Base-by-base conservation (phyloP, 2,329 filamentous ascomycete species). In the Penicillium sp. region DNA sequence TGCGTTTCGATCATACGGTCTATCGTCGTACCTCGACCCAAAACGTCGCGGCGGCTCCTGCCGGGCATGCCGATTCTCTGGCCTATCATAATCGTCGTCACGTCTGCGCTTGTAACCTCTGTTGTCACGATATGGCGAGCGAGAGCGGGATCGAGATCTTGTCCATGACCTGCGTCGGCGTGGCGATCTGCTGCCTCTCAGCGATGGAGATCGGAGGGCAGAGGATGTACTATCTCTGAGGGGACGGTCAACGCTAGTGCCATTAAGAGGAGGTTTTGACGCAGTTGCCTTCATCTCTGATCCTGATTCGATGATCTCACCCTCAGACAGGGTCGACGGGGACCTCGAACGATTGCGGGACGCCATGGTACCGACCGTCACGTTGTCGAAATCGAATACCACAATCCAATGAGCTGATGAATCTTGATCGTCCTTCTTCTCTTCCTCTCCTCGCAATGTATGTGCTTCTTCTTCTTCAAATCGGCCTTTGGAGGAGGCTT, bases 161-260 rank as follows among this genome's bases (percentile, higher is more conserved):
- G 70, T 68, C 69, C 71, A 75, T 60, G 84, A 77, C 85, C 85
- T 76, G 84, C 74, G 74, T 87, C 85, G 72, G 85, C 83, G 78
- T 86, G 85, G 85, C 65, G 86, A 87, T 74, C 78, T 80, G 68
- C 78, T 80, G 57, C 64, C 70, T 68, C 68, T 73, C 73, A 70
- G 80, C 75, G 62, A 40, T n/a, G 76, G 71, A 68, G 75, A 77
- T 83, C 82, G 85, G 77, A 79, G 67, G 59, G 73, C 73, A 65
- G 75, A 72, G 70, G 78, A 73, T 71, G 71, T 71, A 83, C 84
- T 87, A 81, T 80, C 84, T 93, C 92, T 96, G 90, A 90, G 86
- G 85, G 84, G 87, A 87, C 89, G 90, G 92, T 96, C 91, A 96
- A 96, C 89, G 86, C 85, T 88, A 86, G 82, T 88, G 89, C 87